Percentiles rank a stretch among this genome's conserved stretches.
phyloP scores from a whole-genome alignment of 345 rosid genomes.

The Rhizophora mangle region DNA sequence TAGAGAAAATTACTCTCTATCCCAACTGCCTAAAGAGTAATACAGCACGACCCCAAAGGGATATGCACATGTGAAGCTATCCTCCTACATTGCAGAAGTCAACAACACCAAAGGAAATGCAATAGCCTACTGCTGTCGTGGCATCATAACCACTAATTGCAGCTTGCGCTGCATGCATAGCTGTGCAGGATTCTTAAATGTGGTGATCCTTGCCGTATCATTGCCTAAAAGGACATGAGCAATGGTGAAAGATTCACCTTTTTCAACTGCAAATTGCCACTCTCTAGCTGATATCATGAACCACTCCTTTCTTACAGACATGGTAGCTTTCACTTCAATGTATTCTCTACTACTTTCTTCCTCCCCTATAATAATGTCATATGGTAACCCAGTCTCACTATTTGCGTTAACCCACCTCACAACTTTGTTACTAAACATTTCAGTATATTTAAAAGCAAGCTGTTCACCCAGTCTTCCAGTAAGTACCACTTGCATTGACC shows the following conservation, averaged over 20 bases:
- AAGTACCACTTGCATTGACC: slow-evolving; percentile 36
- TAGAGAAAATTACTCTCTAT: too few species aligned
- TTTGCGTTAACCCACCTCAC: slow-evolving; percentile 81
- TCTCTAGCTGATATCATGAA: slow-evolving; percentile 69
- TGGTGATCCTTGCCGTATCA: slow-evolving; percentile 45
- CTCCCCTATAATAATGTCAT: slow-evolving; percentile 54
- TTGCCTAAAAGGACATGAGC: slow-evolving; percentile 61
- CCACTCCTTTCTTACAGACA: slow-evolving; percentile 68
- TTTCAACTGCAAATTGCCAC: slow-evolving; percentile 76
- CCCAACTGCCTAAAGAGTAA: too few species aligned
- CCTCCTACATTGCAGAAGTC: too few species aligned
- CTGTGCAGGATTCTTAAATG: slow-evolving; percentile 58
- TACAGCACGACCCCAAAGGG: too few species aligned
- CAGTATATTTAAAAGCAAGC: slow-evolving; percentile 50
- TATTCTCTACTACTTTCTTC: slow-evolving; percentile 36
- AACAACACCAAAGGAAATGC: too few species aligned
- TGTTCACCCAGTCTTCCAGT: slow-evolving; percentile 76
- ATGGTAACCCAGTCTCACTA: slow-evolving; percentile 75
- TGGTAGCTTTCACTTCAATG: slow-evolving; percentile 86
- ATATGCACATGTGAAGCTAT: too few species aligned
- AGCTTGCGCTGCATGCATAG: slow-evolving; percentile 66
- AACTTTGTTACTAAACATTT: slow-evolving; percentile 29
- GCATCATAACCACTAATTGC: slow-evolving; percentile 69
- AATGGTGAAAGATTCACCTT: slow-evolving; percentile 56
- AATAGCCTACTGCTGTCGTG: slow-evolving; percentile 27